Conservation (phyloP, 176 grass and related monocot genomes). For the Carex parvula region DNA sequence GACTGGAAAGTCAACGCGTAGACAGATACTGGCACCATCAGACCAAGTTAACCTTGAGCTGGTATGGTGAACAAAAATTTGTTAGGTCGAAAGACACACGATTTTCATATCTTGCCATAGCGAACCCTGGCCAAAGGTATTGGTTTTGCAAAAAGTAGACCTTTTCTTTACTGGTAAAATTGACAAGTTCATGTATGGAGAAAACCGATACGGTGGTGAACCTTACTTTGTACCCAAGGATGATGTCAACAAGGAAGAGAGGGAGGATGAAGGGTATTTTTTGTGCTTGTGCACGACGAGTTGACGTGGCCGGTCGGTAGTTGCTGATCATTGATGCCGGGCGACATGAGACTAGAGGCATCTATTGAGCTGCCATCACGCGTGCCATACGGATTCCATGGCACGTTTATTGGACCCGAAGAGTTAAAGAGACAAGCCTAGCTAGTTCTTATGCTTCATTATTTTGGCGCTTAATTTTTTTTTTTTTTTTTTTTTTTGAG, state of each 20-base stretch:
- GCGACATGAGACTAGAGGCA: constrained; percentile 51
- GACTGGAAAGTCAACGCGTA: constrained; percentile 46
- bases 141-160: constrained; percentile 94
- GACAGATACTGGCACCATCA: constrained; percentile 27
- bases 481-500: too few relatives aligned
- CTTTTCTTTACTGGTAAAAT: constrained; percentile 46
- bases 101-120: constrained; percentile 84
- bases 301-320: constrained; percentile 37
- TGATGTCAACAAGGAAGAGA: background rate
- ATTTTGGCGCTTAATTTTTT: background rate
- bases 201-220: constrained; percentile 54
- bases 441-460: constrained; percentile 20
- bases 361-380: constrained; percentile 62
- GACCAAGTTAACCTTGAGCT: constrained; percentile 86
- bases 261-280: constrained; percentile 77
- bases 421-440: constrained; percentile 56
- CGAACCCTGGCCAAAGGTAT: constrained; percentile 97
- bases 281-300: constrained; percentile 79
- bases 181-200: constrained; percentile 60
- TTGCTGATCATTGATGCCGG: constrained; percentile 60
- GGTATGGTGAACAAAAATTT: constrained; percentile 86
- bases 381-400: constrained; percentile 87
- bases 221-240: constrained; percentile 65
- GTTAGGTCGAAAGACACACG: constrained; percentile 46
- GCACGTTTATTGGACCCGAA: constrained; percentile 53